Evolutionary conservation across 1,284 basidiomycete species (phyloP).

Genomic region (Fomitopsis pinicola): DNA sequence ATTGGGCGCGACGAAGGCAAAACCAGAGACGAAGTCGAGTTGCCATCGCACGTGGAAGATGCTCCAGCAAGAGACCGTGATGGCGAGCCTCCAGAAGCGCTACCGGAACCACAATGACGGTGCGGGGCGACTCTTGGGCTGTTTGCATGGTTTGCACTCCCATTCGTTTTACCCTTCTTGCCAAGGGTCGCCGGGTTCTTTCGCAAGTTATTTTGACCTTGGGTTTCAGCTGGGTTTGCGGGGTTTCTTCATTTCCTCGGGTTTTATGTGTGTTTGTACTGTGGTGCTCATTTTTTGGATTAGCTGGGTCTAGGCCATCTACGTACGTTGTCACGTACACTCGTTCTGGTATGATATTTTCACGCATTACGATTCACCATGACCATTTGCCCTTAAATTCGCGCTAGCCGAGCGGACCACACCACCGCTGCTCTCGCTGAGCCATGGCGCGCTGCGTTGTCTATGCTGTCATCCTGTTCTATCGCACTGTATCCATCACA

Average conservation of each 20-base stretch:
- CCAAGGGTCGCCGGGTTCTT: conserved; percentile 59
- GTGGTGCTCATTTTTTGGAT: conserved; percentile 17
- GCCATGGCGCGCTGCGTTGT: neutral
- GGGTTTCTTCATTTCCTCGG: conserved; percentile 5
- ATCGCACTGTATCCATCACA: neutral
- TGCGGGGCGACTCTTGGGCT: conserved; percentile 55
- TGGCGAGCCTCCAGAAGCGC: conserved; percentile 7
- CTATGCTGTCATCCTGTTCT: neutral
- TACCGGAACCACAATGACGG: conserved; percentile 38
- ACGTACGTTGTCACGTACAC: conserved; percentile 7
- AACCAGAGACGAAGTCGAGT: neutral
- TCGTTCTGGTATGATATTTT: conserved; percentile 8
- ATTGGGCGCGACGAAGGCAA: neutral
- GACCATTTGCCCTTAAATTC: neutral
- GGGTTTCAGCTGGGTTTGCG: too few species aligned
- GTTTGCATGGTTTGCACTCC: conserved; percentile 41
- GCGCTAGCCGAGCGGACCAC: neutral
- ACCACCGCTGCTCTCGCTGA: neutral
- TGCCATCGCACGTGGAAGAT: neutral
- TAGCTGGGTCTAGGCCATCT: conserved; percentile 8
- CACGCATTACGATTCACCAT: conserved; percentile 6
- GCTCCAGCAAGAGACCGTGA: conserved; percentile 1
- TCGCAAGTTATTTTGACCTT: conserved; percentile 35
- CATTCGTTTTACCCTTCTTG: conserved; percentile 41
- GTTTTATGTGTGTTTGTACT: conserved; percentile 16